A percentile compares a stretch with the other conserved stretches of the same genome.
phyloP scores from a whole-genome alignment of 208 protist species.

The Balamuthia mandrillaris region DNA sequence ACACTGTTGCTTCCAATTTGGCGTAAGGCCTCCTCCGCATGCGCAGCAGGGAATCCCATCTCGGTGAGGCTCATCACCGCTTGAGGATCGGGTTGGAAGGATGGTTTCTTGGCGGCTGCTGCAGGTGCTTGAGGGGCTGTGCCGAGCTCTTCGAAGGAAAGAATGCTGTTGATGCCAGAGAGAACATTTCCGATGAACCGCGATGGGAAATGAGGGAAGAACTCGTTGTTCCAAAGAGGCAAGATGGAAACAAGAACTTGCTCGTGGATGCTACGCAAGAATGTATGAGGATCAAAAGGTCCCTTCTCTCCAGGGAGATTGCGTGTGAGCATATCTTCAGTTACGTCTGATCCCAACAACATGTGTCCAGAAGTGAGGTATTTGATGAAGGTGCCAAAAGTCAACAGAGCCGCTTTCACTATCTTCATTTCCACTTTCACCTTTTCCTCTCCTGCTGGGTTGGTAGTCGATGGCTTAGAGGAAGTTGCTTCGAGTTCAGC shows the following conservation, averaged over 20 bases:
- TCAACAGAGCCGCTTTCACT: not conserved
- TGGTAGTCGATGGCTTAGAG: too few species aligned
- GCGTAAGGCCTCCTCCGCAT: slow-evolving; percentile 19
- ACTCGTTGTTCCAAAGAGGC: slow-evolving; percentile 20
- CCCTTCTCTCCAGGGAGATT: slow-evolving; percentile 16
- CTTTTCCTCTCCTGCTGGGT: too few species aligned
- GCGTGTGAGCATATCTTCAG: slow-evolving; percentile 14
- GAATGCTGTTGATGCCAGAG: not conserved
- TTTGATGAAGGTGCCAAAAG: slow-evolving; percentile 16
- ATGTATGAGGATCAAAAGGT: slow-evolving; percentile 20
- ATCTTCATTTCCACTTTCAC: too few species aligned
- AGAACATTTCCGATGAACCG: slow-evolving; percentile 30
- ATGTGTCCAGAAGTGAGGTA: slow-evolving; percentile 25
- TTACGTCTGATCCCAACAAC: not conserved
- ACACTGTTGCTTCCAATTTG: slow-evolving; percentile 19
- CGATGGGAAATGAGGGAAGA: slow-evolving; percentile 15
- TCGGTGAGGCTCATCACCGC: slow-evolving; percentile 18
- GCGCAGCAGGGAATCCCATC: slow-evolving; percentile 19
- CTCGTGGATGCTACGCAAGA: not conserved
- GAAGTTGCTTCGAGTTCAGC: too few species aligned
- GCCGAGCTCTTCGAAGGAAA: not conserved
- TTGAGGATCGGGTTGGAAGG: not conserved
- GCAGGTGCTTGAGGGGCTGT: too few species aligned
- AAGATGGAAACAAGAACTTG: not conserved
- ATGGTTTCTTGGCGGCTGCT: not conserved